These are phyloP conservation scores for Nidularia sp. DNA, from an alignment of 768 basidiomycete genomes.

Conservation along the genomic window DNA sequence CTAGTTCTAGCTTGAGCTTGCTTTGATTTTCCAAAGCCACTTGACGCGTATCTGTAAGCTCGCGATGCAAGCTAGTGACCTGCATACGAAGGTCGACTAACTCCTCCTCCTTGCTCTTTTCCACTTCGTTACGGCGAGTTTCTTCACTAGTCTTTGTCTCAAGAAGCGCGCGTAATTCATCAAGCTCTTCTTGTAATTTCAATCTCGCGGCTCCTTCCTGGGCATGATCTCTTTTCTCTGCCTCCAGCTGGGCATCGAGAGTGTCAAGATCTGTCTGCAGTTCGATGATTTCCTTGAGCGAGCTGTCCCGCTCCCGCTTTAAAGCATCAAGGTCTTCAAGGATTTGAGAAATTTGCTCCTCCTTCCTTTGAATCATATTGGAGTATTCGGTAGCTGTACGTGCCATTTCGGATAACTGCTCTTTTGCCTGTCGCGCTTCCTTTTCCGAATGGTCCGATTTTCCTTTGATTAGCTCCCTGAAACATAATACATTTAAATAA, in stretches of 20 bases:
- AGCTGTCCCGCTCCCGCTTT: slow-evolving; percentile 48
- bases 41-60: slow-evolving; percentile 63
- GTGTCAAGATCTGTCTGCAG: slow-evolving; percentile 68
- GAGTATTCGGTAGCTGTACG: slow-evolving; percentile 76
- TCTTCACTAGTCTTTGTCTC: slow-evolving; percentile 87
- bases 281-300: slow-evolving; percentile 59
- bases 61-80: slow-evolving; percentile 55
- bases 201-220: slow-evolving; percentile 42
- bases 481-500: not conserved
- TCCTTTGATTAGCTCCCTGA: slow-evolving; percentile 60
- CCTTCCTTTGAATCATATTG: slow-evolving; percentile 70
- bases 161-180: slow-evolving; percentile 79
- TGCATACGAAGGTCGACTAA: slow-evolving; percentile 68
- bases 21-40: slow-evolving; percentile 61
- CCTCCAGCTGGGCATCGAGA: slow-evolving; percentile 56
- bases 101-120: slow-evolving; percentile 85
- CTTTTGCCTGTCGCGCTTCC: slow-evolving; percentile 66
- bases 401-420: slow-evolving; percentile 75
- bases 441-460: slow-evolving; percentile 62
- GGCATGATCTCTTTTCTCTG: slow-evolving; percentile 49
- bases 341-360: slow-evolving; percentile 60
- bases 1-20: slow-evolving; percentile 74
- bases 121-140: slow-evolving; percentile 75
- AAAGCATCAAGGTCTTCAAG: slow-evolving; percentile 47
- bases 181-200: slow-evolving; percentile 78